Evolutionary conservation across 139 green algal species (phyloP), one percentile per base, ranked within the genome.

Genomic region (Chlorella sorokiniana): DNA sequence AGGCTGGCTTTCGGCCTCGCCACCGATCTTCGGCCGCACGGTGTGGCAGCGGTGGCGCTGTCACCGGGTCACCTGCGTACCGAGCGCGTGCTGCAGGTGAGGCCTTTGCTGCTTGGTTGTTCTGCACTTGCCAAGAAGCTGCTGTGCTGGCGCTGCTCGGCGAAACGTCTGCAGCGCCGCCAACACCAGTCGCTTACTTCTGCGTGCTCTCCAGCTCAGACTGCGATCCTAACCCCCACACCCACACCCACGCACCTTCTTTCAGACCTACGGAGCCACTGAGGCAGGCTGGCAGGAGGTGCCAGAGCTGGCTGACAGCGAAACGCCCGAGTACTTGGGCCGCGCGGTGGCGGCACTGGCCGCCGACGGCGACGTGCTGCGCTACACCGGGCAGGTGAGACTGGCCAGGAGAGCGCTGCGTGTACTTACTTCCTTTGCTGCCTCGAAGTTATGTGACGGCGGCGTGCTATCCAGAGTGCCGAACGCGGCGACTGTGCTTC

Each of bases 31-130:
- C 48, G 71, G 22, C 48, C 71, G 11, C 33, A 65, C 71, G 71
- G 71, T 22, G 71, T 40, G 33, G 37, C 48, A 4, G 71, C 71
- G 33, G 11, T 78, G 22, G 31, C 71, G 31, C 33, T 78, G 4
- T 65, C 71, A 16, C 71, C 71, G 11, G 71, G 71, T 25, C 71
- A 78, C 48, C 67, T 78, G 71, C 71, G 71, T 20, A 78, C 71
- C 25, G 71, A 78, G 35, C 71, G 51, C 5, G 71, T 78, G 51
- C 51, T 78, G 35, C 18, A 31, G 33, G 56, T 22, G n/a, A n/a
- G n/a, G n/a, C n/a, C n/a, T 16, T 23, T n/a, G 3, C 52, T 61
- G 52, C 52, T 10, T 61, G 3, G 5, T 61, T 6, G 5, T 42
- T 25, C 16, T 8, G 11, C 64, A 71, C 64, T 25, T 61, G 52